These are phyloP conservation scores for Berkeleyomyces rouxiae DNA, from an alignment of 2,329 filamentous ascomycete genomes.

Conservation along the genomic window DNA sequence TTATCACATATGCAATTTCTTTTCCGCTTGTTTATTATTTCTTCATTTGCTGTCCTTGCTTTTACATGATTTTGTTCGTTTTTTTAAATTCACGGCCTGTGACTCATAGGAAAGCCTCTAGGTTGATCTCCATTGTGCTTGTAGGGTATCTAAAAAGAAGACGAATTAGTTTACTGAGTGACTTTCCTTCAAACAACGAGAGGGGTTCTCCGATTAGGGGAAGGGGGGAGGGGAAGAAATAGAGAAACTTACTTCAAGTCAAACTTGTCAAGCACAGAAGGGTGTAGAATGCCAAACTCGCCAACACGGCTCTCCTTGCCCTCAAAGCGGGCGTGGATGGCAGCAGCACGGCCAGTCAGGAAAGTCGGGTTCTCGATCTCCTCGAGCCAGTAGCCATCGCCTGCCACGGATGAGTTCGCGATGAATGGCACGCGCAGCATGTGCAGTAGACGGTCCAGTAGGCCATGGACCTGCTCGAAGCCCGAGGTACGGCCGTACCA, in stretches of 20 bases:
- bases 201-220: not conserved
- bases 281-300: slow-evolving; percentile 86
- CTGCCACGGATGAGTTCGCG: slow-evolving; percentile 36
- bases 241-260: slow-evolving; percentile 50
- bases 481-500: slow-evolving; percentile 90
- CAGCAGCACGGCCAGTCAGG: slow-evolving; percentile 76
- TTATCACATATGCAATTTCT: not conserved
- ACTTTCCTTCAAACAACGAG: not conserved
- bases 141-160: slow-evolving; percentile 55
- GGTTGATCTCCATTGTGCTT: slow-evolving; percentile 84
- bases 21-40: slow-evolving; percentile 13
- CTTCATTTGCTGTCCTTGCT: slow-evolving; percentile 6
- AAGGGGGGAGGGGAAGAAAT: not conserved
- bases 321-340: slow-evolving; percentile 58
- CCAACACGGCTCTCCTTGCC: slow-evolving; percentile 62
- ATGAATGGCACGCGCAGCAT: slow-evolving; percentile 81
- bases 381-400: slow-evolving; percentile 82
- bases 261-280: slow-evolving; percentile 82
- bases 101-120: slow-evolving; percentile 72
- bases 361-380: slow-evolving; percentile 84
- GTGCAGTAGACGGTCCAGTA: slow-evolving; percentile 77
- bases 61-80: not conserved
- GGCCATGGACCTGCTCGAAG: slow-evolving; percentile 88
- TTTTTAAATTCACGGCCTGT: not conserved
- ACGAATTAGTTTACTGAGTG: slow-evolving; percentile 5